These are phyloP conservation scores for Leptographium wingfieldii DNA, from an alignment of 2,329 filamentous ascomycete species.

Conservation along the genomic window DNA sequence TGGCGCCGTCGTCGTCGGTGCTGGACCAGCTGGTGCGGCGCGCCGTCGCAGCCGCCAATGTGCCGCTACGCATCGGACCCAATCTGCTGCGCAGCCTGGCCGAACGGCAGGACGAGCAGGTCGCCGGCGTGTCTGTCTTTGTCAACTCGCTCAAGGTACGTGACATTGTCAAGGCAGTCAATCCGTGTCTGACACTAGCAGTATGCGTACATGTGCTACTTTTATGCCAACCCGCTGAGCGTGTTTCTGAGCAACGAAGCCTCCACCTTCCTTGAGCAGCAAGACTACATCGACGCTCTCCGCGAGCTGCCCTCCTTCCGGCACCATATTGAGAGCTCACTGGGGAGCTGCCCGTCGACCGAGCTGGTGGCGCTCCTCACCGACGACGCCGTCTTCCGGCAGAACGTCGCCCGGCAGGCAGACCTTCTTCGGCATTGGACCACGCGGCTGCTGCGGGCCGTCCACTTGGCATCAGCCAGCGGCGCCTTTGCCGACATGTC, in stretches of 20 bases:
- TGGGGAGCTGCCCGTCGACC: slow-evolving; percentile 27
- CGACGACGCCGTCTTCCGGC: not conserved
- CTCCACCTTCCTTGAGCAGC: slow-evolving; percentile 20
- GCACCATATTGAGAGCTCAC: slow-evolving; percentile 32
- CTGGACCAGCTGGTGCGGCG: slow-evolving; percentile 60
- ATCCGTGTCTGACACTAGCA: slow-evolving; percentile 20
- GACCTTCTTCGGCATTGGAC: slow-evolving; percentile 19
- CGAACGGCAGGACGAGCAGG: slow-evolving; percentile 63
- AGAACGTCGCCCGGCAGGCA: slow-evolving; percentile 31
- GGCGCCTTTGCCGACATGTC: slow-evolving; percentile 16
- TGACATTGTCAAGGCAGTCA: not conserved
- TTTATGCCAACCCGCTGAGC: slow-evolving; percentile 65
- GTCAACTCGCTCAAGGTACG: slow-evolving; percentile 53
- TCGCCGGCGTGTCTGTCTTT: slow-evolving; percentile 63
- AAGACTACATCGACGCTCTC: slow-evolving; percentile 53
- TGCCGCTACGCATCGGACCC: slow-evolving; percentile 50
- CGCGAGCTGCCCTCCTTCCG: slow-evolving; percentile 59
- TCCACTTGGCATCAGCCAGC: slow-evolving; percentile 32
- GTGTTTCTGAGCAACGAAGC: slow-evolving; percentile 38
- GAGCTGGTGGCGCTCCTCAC: slow-evolving; percentile 26
- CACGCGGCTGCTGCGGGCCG: slow-evolving; percentile 30
- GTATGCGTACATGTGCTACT: slow-evolving; percentile 80
- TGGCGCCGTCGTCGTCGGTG: slow-evolving; percentile 58
- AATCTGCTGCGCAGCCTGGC: slow-evolving; percentile 49
- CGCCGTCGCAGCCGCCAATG: slow-evolving; percentile 45